phyloP scores from a whole-genome alignment of 208 protist species.

The Trypanosoma rangeli region DNA sequence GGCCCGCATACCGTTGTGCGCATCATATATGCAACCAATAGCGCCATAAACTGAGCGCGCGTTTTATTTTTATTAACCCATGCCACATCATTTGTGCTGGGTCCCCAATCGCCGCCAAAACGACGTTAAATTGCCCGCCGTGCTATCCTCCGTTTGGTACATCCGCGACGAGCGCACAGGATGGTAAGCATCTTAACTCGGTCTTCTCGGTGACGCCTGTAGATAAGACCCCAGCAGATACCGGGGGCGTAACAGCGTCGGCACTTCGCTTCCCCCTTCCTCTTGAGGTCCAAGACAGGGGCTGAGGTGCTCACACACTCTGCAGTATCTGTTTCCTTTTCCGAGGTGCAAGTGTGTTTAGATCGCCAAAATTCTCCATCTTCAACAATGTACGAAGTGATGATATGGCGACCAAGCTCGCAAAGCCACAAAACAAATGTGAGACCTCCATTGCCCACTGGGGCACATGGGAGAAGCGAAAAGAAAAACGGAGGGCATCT shows the following conservation, averaged over 20 bases:
- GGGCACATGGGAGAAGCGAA: slow-evolving; percentile 17
- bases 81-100: slow-evolving; percentile 14
- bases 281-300: neutral
- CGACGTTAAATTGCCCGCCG: slow-evolving; percentile 5
- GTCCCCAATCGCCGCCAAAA: neutral
- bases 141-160: slow-evolving; percentile 3
- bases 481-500: slow-evolving; percentile 22
- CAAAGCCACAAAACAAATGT: slow-evolving; percentile 27
- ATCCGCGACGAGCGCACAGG: slow-evolving; percentile 16
- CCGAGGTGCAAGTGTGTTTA: slow-evolving; percentile 19
- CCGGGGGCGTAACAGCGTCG: slow-evolving; percentile 16
- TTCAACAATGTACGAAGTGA: slow-evolving; percentile 27
- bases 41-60: slow-evolving; percentile 29
- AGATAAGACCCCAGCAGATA: slow-evolving; percentile 25
- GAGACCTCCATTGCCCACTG: slow-evolving; percentile 15
- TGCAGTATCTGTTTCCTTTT: neutral
- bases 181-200: slow-evolving; percentile 7
- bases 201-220: slow-evolving; percentile 16
- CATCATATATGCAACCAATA: slow-evolving; percentile 27
- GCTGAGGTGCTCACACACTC: neutral
- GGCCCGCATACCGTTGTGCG: slow-evolving; percentile 26
- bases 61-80: slow-evolving; percentile 29
- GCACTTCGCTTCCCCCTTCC: slow-evolving; percentile 28
- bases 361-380: slow-evolving; percentile 15
- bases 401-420: neutral